Evolutionary conservation across 176 grass and related monocot species (phyloP).

Genomic region (Poa pratensis): DNA sequence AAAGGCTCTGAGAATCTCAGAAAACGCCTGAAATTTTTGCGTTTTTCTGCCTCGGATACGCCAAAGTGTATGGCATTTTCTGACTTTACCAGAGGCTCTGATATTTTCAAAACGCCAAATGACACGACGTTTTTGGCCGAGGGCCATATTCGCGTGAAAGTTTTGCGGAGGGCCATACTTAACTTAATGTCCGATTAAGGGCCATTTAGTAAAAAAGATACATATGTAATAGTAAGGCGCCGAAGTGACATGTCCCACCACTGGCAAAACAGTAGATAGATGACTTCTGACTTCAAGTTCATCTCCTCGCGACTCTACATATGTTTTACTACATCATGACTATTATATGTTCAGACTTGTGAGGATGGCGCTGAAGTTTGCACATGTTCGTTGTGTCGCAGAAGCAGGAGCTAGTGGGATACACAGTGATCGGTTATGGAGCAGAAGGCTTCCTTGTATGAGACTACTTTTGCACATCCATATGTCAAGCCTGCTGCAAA

Average conservation of each 20-base stretch:
- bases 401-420: slow-evolving; percentile 24
- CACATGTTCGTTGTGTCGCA: slow-evolving; percentile 8
- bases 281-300: background rate
- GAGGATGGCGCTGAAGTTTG: slow-evolving; percentile 18
- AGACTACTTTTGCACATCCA: slow-evolving; percentile 37
- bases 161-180: too few relatives aligned
- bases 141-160: too few relatives aligned
- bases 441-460: slow-evolving; percentile 29
- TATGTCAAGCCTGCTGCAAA: slow-evolving; percentile 33
- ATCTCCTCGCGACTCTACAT: background rate
- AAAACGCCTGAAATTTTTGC: too few relatives aligned
- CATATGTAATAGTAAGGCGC: background rate
- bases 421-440: slow-evolving; percentile 5
- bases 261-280: slow-evolving; percentile 13
- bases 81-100: too few relatives aligned
- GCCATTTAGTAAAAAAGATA: too few relatives aligned
- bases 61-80: too few relatives aligned
- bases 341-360: background rate
- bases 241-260: background rate
- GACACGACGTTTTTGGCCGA: too few relatives aligned
- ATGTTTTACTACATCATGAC: background rate
- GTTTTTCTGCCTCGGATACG: too few relatives aligned
- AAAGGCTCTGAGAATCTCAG: too few relatives aligned
- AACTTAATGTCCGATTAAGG: too few relatives aligned
- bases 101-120: too few relatives aligned